Base-by-base conservation (phyloP, 441 rosid genomes). In the Populus hybrid region DNA sequence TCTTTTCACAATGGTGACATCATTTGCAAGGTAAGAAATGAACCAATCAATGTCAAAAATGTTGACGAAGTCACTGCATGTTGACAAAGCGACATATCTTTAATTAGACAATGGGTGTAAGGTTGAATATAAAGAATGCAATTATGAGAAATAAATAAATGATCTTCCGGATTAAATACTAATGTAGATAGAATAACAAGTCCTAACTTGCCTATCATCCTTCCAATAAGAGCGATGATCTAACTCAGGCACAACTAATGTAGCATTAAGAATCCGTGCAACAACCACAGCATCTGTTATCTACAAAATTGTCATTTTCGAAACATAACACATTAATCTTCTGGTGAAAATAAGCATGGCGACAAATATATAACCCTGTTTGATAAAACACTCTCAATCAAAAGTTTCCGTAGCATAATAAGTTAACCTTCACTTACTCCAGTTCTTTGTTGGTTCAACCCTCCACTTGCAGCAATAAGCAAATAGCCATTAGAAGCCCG, bases 191-290 rank as follows among this genome's bases (percentile, higher is more conserved):
- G 70, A 70, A 61, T 59, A 71, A 38, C 69, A 46, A 76, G 72
- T n/a, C 71, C 53, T 67, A 81, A 83, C 74, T 80, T 76, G 91
- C 99, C 99, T 96, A 78, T 92, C 86, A 85, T 96, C 99, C 83
- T 93, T 96, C 98, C 98, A 96, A 53, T 82, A 96, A 26, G 99
- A 96, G 81, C 91, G 92, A 86, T 91, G 99, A 86, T 96, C 98
- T 85, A 96, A 84, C 89, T 93, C 93, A 7, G 98, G 99, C 75
- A 96, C 93, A 75, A 96, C 97, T 76, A 96, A 84, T n/a, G 99
- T 94, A 67, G 97, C 98, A 82, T 94, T 96, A 69, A 94, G 98
- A 85, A 94, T 88, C 75, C 91, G 84, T 50, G 98, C 98, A 84
- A 94, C 98, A 80, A 90, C 97, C 68, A 96, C 98, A 78, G 99